Base-by-base conservation (phyloP, 164 flowering plant species). In the Liquidambar formosana region DNA sequence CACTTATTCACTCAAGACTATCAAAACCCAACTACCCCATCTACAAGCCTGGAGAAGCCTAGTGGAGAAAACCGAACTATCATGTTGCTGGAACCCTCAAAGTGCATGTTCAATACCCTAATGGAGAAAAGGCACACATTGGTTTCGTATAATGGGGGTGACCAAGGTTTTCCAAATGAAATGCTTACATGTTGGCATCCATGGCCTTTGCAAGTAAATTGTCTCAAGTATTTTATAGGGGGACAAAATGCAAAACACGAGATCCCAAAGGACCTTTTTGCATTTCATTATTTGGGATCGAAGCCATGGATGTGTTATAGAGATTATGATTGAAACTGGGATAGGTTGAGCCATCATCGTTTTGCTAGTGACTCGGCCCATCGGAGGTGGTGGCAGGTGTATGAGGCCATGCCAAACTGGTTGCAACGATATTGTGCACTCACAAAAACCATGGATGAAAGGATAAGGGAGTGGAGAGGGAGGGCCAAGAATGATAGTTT, bases 251-350 rank as follows among this genome's bases (percentile, higher is more conserved):
- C 45, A 9, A 4, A 33, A 1, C 71, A 67, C 13, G 70, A 71
- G 38, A 28, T 80, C 0, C 77, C 81, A 0, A 61, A 78, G 1
- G 75, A 74, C 8, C 47, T 57, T 0, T 74, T 72, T 10, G 80
- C 86, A 0, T 53, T 92, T 4, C 98, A 94, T 73, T 92, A 82
- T 63, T 54, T 94, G 61, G 98, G 98, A 1, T 33, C 78, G 70
- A 94, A 94, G 83, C 98, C 95, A 14, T 94, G 98, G 98, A 63
- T 71, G 80, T 94, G 98, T 66, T 88, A 89, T 38, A 83, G 77
- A 57, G 97, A 94, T 58, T 88, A 89, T 68, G 98, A 94, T 49
- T 94, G 96, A 41, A 92, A 92, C 43, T 92, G 98, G 97, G 92
- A 90, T 41, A 53, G 8, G 64, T 13, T 3, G 66, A 66, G 69